Evolutionary conservation across 2,329 filamentous ascomycete species (phyloP), one percentile per base, ranked within the genome.

Genomic region (Penicillium sclerotigenum): DNA sequence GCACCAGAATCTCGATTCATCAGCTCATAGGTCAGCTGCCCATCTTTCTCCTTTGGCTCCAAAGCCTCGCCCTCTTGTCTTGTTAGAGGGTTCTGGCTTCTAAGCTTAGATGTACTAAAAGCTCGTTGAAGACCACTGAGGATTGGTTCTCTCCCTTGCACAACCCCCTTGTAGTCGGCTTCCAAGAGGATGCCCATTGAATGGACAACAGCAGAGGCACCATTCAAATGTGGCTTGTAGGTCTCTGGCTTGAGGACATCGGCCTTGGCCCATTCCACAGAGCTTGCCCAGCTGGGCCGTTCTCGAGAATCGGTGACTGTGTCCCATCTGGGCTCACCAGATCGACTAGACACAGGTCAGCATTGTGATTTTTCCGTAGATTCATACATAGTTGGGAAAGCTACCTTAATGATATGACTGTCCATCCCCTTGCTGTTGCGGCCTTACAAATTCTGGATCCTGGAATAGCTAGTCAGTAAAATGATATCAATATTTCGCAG

Each of bases 121-220:
- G 91, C 90, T 66, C 88, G 87, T 59, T 84, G 83, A 14, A 99
- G 78, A 1, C 91, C 93, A 7, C 85, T 76, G 50, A 96, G 75
- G n/a, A 91, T 86, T 0, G 89, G 91, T 68, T 96, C 92, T 58
- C 84, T 86, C 48, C 94, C 94, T 20, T 86, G 87, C 26, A 99
- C 72, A 16, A 96, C 87, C 64, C 89, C 89, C 77, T 99, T 99
- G 84, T 99, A 99, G 79, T 99, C 94, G 47, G 92, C 91, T 79
- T 99, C 94, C 10, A 99, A 84, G 18, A 99, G 82, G 66, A 99
- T 97, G 10, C 94, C 94, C 88, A 97, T 92, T 68, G 83, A 91
- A 80, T 99, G 94, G 45, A 99, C 88, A 26, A 97, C 92, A 54
- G 87, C 92, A 72, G 91, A 85, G 59, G 91, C 90, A 54, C 83